A percentile compares a stretch with the other conserved stretches of the same genome.
Conservation (phyloP, 495 filamentous ascomycete genomes). For the Chaetomium cochliodes region DNA sequence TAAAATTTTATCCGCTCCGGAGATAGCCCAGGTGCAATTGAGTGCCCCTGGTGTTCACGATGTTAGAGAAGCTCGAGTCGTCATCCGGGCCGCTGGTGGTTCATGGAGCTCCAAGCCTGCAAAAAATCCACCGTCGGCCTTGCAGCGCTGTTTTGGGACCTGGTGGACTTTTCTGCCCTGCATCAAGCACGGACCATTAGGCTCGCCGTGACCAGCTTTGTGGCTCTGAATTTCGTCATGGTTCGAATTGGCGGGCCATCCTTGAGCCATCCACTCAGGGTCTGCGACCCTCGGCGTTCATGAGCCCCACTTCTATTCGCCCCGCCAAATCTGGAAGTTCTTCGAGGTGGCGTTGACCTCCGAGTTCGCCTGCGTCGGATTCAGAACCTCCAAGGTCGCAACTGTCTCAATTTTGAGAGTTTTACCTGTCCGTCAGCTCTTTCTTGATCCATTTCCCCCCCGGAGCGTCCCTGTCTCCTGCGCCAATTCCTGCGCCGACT, state of each 20-base stretch:
- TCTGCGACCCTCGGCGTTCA: constrained; percentile 15
- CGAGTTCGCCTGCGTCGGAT: not conserved
- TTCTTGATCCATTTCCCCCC: not conserved
- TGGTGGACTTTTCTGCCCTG: constrained; percentile 5
- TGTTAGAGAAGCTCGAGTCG: not conserved
- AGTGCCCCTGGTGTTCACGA: not conserved
- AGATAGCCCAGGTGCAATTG: not conserved
- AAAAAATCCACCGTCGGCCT: constrained; percentile 6
- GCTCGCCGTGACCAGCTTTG: not conserved
- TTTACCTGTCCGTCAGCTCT: constrained; percentile 27
- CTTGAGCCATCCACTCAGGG: not conserved
- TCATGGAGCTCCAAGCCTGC: not conserved
- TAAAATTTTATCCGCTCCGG: too few species aligned
- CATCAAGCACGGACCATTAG: constrained; percentile 6
- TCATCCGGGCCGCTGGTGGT: not conserved
- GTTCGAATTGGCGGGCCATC: not conserved
- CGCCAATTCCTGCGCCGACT: not conserved
- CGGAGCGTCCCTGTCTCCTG: not conserved
- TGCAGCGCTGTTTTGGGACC: not conserved
- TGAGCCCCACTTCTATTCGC: constrained; percentile 29
- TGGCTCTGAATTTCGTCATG: constrained; percentile 24
- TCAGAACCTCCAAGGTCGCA: not conserved
- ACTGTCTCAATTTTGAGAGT: constrained; percentile 5
- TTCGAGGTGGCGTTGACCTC: not conserved
- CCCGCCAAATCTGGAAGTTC: constrained; percentile 7